Conservation (phyloP, 2,329 filamentous ascomycete genomes). For the Colletotrichum sp. region DNA sequence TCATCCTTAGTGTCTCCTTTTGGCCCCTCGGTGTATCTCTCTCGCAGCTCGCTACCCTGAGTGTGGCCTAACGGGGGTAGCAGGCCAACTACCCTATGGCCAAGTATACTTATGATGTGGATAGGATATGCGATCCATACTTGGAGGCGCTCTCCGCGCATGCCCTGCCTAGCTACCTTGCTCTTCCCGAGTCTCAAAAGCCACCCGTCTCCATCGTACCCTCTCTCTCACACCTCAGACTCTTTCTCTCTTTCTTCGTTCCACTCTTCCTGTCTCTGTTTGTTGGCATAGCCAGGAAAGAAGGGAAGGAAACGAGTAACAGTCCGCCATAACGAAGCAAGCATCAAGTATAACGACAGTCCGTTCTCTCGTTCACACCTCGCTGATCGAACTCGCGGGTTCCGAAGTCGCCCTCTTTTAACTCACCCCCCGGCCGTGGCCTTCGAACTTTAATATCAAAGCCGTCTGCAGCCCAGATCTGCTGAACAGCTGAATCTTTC, state of each 20-base stretch:
- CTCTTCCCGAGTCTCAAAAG: constrained; percentile 11
- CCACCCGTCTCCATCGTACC: constrained; percentile 15
- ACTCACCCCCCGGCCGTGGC: constrained; percentile 9
- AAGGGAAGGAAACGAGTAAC: not conserved
- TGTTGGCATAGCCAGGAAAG: not conserved
- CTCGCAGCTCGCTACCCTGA: constrained; percentile 23
- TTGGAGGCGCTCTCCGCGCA: constrained; percentile 16
- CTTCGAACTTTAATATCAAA: constrained; percentile 1
- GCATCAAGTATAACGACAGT: not conserved
- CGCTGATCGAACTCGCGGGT: not conserved
- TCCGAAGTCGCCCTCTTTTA: not conserved
- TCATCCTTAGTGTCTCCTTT: constrained; percentile 21
- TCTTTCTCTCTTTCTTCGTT: not conserved
- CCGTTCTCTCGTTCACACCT: not conserved
- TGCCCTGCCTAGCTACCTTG: not conserved
- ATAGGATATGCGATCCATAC: not conserved
- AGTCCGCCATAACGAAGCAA: not conserved
- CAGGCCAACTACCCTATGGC: not conserved
- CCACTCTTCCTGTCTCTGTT: not conserved
- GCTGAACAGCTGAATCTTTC: not conserved
- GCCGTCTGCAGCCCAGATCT: not conserved
- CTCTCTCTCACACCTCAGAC: not conserved
- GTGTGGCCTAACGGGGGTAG: constrained; percentile 5
- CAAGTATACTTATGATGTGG: constrained; percentile 4
- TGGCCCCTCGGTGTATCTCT: constrained; percentile 24